phyloP scores from a whole-genome alignment of 2,329 filamentous ascomycete species.

The Simplicillium sp. region DNA sequence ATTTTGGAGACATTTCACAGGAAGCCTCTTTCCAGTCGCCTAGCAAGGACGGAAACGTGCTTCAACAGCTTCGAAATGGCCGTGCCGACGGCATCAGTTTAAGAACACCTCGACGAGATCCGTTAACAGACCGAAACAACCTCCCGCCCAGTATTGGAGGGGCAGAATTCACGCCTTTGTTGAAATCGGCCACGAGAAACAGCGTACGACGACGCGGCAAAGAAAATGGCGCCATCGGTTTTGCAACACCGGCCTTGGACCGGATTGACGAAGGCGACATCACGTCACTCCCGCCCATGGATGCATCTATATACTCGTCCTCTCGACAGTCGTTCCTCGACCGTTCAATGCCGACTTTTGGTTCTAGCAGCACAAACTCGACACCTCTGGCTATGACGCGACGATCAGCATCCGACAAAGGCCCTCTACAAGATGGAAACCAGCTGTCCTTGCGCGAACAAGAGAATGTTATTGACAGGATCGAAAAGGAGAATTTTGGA shows the following conservation, averaged over 20 bases:
- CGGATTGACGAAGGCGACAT: constrained; percentile 63
- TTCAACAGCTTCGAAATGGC: constrained; percentile 65
- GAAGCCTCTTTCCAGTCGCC: constrained; percentile 82
- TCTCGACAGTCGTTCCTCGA: constrained; percentile 57
- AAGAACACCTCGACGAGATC: constrained; percentile 67
- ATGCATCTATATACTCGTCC: constrained; percentile 61
- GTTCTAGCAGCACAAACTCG: constrained; percentile 71
- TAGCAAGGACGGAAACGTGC: constrained; percentile 56
- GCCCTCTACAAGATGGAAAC: constrained; percentile 74
- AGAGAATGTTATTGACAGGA: constrained; percentile 88
- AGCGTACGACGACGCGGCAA: constrained; percentile 58
- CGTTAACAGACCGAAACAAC: constrained; percentile 63
- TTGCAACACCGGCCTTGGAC: constrained; percentile 60
- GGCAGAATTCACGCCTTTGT: constrained; percentile 86
- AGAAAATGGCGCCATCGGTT: constrained; percentile 47
- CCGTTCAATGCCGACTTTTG: constrained; percentile 64
- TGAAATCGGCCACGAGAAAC: constrained; percentile 70
- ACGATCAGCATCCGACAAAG: constrained; percentile 52
- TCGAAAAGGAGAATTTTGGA: constrained; percentile 97
- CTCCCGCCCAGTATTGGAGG: constrained; percentile 54
- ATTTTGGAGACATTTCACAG: constrained; percentile 71
- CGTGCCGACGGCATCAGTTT: constrained; percentile 46
- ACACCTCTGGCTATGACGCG: constrained; percentile 70
- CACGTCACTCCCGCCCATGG: constrained; percentile 63
- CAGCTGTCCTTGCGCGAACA: constrained; percentile 88